Evolutionary conservation across 768 basidiomycete genomes (phyloP).

Genomic region (Leccinum incarnatum): DNA sequence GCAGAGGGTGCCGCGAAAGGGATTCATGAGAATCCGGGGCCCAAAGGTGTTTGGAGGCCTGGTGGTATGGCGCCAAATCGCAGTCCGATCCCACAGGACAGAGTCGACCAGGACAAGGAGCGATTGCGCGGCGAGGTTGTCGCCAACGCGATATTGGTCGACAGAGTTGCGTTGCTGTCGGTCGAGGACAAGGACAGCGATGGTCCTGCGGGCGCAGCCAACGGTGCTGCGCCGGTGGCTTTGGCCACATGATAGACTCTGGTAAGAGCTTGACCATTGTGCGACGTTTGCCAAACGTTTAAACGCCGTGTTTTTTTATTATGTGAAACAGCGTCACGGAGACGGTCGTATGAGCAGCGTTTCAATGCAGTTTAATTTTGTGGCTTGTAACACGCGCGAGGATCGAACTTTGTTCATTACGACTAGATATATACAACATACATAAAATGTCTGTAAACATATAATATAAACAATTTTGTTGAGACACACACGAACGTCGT

Average conservation of each 20-base stretch:
- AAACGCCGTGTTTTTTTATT: conserved; percentile 1
- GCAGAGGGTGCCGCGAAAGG: conserved; percentile 47
- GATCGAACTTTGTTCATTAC: conserved; percentile 24
- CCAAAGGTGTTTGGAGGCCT: conserved; percentile 31
- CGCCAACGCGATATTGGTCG: conserved; percentile 36
- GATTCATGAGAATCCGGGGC: conserved; percentile 36
- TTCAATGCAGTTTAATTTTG: conserved; percentile 26
- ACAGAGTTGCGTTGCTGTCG: conserved; percentile 36
- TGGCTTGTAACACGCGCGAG: conserved; percentile 24
- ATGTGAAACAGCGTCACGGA: conserved; percentile 10
- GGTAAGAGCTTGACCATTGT: conserved; percentile 12
- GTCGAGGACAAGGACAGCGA: conserved; percentile 29
- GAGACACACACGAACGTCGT: neutral
- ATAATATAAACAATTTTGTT: conserved; percentile 27
- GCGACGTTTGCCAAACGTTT: neutral
- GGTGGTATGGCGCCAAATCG: conserved; percentile 10
- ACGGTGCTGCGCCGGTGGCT: conserved; percentile 18
- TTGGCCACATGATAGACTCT: conserved; percentile 27
- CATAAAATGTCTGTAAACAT: conserved; percentile 37
- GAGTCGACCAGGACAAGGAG: conserved; percentile 34
- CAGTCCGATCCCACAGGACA: conserved; percentile 21
- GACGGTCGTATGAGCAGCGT: conserved; percentile 15
- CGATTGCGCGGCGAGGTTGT: conserved; percentile 35
- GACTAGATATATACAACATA: conserved; percentile 32
- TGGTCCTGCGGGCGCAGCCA: conserved; percentile 9